Evolutionary conservation across 1,284 basidiomycete species (phyloP), one percentile per base, ranked within the genome.

Genomic region (Ceratobasidium sp.): DNA sequence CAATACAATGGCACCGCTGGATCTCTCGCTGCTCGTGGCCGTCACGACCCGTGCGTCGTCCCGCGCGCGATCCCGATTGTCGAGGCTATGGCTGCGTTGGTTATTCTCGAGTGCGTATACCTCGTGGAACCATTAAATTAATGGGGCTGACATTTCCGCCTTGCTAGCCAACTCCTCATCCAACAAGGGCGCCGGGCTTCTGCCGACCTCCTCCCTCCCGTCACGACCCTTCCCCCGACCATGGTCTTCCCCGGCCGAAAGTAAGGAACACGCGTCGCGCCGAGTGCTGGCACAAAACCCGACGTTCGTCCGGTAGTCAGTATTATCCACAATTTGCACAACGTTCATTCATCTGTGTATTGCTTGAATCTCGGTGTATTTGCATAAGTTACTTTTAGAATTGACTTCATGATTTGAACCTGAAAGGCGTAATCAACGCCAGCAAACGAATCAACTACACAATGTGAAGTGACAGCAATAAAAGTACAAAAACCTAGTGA

Each of bases 41-140:
- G 98, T 77, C 97, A 98, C 84, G 97, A 99, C 84, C 97, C 98
- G 13, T 99, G 98, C 82, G 98, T 99, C 62, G 96, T 99, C 7
- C 97, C 98, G 43, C 91, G 95, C 56, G 98, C 98, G 8, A 96
- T 99, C 32, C 97, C 98, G 56, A 99, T 99, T 81, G 97, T 99
- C 40, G 98, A 99, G 86, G 91, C 95, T 0, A 99, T 99, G 98
- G 96, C 97, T 0, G 92, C 94, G 25, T 87, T 99, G 59, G 97
- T 98, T 78, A 88, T 98, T 81, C 96, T 99, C 92, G 98, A 99
- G 86, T 87, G 77, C 80, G 86, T 85, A 4, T 13, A 22, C 3
- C 29, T 76, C 34, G 15, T 65, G 37, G 22, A 19, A 2, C 56
- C 29, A 29, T 44, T 5, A 6, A 17, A 37, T 34, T 22, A 22